Evolutionary conservation across 768 basidiomycete genomes (phyloP).

Genomic region (Russula emetica): DNA sequence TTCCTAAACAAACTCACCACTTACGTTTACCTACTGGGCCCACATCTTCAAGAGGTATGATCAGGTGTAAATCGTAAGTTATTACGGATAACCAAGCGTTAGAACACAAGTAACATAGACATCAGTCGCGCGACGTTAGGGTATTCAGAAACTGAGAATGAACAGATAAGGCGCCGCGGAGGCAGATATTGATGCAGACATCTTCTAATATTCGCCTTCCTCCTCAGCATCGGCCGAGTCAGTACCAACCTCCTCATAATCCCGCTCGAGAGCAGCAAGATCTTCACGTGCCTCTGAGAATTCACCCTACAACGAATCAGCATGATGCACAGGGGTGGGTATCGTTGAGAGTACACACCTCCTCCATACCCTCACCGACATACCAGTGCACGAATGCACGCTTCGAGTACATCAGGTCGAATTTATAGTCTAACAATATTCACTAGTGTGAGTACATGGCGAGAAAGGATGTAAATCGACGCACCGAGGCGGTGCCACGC

Average conservation of each 20-base stretch:
- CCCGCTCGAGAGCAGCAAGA: slow-evolving; percentile 94
- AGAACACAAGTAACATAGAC: slow-evolving; percentile 27
- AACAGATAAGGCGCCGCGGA: neutral
- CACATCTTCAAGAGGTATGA: neutral
- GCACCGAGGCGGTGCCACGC: slow-evolving; percentile 86
- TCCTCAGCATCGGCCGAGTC: slow-evolving; percentile 74
- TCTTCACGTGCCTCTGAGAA: slow-evolving; percentile 98
- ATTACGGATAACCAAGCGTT: slow-evolving; percentile 26
- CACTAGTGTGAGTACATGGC: slow-evolving; percentile 21
- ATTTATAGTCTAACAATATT: slow-evolving; percentile 75
- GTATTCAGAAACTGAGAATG: slow-evolving; percentile 16
- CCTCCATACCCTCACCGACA: slow-evolving; percentile 99
- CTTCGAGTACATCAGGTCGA: slow-evolving; percentile 96
- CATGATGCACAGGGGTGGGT: neutral
- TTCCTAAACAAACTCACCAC: no score
- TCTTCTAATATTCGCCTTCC: slow-evolving; percentile 51
- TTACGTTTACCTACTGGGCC: neutral
- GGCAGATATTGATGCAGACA: slow-evolving; percentile 6
- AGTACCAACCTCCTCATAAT: slow-evolving; percentile 85
- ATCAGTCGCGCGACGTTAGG: slow-evolving; percentile 11
- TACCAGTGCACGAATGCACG: slow-evolving; percentile 93
- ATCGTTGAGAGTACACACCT: slow-evolving; percentile 43
- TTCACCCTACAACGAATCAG: slow-evolving; percentile 59
- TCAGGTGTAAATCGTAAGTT: slow-evolving; percentile 21
- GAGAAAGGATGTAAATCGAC: slow-evolving; percentile 24